phyloP scores from a whole-genome alignment of 192 early-diverging fungal genomes.

The Phycomyces blakesleeanus region DNA sequence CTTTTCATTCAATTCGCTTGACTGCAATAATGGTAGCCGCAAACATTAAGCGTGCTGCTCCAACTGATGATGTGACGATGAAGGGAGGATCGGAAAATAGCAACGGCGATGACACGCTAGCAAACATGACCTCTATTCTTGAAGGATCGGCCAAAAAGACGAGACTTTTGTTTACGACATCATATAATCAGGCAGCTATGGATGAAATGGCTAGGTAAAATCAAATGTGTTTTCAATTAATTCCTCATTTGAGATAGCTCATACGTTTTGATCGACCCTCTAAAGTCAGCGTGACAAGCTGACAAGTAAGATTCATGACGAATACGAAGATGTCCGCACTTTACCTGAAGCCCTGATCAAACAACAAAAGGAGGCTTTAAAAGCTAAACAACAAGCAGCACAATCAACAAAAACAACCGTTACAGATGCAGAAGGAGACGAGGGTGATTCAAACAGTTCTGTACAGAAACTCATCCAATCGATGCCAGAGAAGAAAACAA shows the following conservation, averaged over 20 bases:
- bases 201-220: constrained; percentile 36
- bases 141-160: constrained; percentile 31
- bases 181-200: constrained; percentile 37
- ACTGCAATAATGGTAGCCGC: constrained; percentile 22
- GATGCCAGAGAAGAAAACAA: constrained; percentile 36
- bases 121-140: constrained; percentile 15
- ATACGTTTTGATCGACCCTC: not conserved
- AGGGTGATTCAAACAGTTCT: constrained; percentile 31
- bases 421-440: constrained; percentile 24
- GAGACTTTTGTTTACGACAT: constrained; percentile 27
- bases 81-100: not conserved
- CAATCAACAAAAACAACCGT: constrained; percentile 20
- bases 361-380: constrained; percentile 45
- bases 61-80: constrained; percentile 2
- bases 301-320: constrained; percentile 70
- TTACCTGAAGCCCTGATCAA: constrained; percentile 59
- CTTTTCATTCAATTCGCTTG: not conserved
- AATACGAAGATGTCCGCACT: constrained; percentile 60
- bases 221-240: not conserved
- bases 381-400: constrained; percentile 41
- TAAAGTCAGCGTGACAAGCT: constrained; percentile 65
- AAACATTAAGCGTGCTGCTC: constrained; percentile 19
- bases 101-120: constrained; percentile 5
- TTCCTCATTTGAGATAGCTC: not conserved
- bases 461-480: constrained; percentile 43